Conservation (phyloP, 495 filamentous ascomycete genomes). For the Chaetomium cochliodes region DNA sequence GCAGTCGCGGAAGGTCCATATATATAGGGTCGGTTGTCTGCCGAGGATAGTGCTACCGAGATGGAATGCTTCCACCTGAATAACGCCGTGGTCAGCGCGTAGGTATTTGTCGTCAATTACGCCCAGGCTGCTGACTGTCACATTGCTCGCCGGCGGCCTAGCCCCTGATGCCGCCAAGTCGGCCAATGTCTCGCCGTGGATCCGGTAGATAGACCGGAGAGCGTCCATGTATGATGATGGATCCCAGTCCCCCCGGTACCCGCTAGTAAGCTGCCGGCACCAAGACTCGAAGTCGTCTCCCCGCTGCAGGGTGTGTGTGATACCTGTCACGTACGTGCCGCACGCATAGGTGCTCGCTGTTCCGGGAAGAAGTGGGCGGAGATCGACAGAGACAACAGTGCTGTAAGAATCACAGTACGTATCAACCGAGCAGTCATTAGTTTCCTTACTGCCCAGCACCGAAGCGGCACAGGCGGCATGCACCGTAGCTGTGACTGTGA, state of each 20-base stretch:
- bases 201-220: neutral
- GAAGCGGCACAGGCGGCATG: neutral
- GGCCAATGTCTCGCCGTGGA: conserved; percentile 1
- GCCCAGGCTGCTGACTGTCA: conserved; percentile 5
- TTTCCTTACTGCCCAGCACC: too few species aligned
- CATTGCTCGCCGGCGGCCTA: neutral
- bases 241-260: conserved; percentile 4
- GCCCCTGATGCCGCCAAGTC: neutral
- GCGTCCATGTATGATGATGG: neutral
- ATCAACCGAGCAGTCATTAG: neutral
- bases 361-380: conserved; percentile 1
- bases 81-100: neutral
- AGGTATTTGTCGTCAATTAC: neutral
- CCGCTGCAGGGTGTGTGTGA: neutral
- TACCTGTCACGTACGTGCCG: conserved; percentile 3
- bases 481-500: neutral
- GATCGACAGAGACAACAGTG: neutral
- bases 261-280: conserved; percentile 5
- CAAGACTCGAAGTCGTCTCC: neutral
- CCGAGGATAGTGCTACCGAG: neutral
- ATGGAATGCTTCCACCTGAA: neutral
- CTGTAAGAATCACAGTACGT: neutral
- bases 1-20: neutral
- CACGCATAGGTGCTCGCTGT: neutral
- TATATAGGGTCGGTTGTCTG: neutral